These are phyloP conservation scores for Hirschioporus abietinus DNA, from an alignment of 768 basidiomycete genomes.

Conservation along the genomic window DNA sequence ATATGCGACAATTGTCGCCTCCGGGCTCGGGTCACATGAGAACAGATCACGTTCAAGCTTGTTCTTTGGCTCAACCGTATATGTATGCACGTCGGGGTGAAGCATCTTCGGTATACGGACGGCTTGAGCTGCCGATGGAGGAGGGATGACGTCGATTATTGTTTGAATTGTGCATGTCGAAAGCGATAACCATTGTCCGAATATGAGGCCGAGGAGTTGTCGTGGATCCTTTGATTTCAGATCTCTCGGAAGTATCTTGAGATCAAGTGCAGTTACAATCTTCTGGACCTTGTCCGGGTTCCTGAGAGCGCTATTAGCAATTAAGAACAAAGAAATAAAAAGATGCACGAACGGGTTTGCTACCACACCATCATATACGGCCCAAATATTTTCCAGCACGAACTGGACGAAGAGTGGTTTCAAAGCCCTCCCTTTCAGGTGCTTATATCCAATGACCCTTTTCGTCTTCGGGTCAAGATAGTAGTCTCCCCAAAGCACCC, in stretches of 20 bases:
- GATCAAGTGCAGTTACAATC: slow-evolving; percentile 74
- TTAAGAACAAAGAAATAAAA: slow-evolving; percentile 7
- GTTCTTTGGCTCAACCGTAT: slow-evolving; percentile 57
- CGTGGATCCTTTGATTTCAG: slow-evolving; percentile 88
- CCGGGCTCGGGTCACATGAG: slow-evolving; percentile 51
- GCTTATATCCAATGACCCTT: slow-evolving; percentile 84
- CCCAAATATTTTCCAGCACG: slow-evolving; percentile 95
- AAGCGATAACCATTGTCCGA: slow-evolving; percentile 93
- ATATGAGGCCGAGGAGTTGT: slow-evolving; percentile 77
- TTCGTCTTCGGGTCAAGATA: slow-evolving; percentile 96
- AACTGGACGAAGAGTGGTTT: slow-evolving; percentile 98
- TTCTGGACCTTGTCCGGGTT: slow-evolving; percentile 86
- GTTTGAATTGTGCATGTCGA: slow-evolving; percentile 91
- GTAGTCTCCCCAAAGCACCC: slow-evolving; percentile 95
- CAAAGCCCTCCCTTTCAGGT: slow-evolving; percentile 77
- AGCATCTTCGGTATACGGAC: slow-evolving; percentile 88
- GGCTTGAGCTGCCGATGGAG: slow-evolving; percentile 77
- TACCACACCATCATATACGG: slow-evolving; percentile 87
- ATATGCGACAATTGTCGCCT: slow-evolving; percentile 72
- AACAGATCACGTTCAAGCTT: slow-evolving; percentile 84
- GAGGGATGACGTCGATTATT: slow-evolving; percentile 89
- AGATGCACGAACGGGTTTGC: slow-evolving; percentile 73
- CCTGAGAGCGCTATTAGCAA: slow-evolving; percentile 35
- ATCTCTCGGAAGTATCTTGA: slow-evolving; percentile 85
- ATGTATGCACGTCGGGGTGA: slow-evolving; percentile 68